Percentiles rank a stretch among this genome's conserved stretches.
Evolutionary conservation across 2,329 filamentous ascomycete genomes (phyloP).

Genomic region (Claviceps sp.): DNA sequence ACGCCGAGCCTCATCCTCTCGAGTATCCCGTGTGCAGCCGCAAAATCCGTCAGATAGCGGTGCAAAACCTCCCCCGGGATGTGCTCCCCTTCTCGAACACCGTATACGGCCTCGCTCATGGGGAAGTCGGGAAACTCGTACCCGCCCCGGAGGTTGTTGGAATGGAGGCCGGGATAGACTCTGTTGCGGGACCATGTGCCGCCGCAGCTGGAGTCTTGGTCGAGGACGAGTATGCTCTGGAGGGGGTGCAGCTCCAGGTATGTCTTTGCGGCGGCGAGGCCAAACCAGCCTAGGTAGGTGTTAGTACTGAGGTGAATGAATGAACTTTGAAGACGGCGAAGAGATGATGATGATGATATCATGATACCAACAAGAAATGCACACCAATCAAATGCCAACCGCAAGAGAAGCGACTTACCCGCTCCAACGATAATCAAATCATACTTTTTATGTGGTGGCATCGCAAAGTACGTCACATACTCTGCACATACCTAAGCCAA

Average conservation of each 20-base stretch:
- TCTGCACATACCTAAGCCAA: neutral
- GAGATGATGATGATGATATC: too few relatives aligned
- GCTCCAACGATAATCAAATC: constrained; percentile 1
- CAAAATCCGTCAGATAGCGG: constrained; percentile 24
- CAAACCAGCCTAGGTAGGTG: constrained; percentile 28
- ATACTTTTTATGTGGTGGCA: neutral
- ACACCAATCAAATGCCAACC: too few relatives aligned
- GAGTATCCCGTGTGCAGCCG: constrained; percentile 32
- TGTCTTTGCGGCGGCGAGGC: constrained; percentile 38
- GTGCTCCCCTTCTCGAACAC: constrained; percentile 19
- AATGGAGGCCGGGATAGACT: constrained; percentile 46
- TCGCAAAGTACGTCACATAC: neutral
- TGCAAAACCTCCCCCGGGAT: constrained; percentile 24
- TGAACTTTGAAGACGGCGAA: too few relatives aligned
- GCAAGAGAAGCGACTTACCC: neutral
- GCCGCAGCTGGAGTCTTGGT: constrained; percentile 35
- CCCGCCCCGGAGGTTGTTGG: constrained; percentile 50
- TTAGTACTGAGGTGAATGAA: too few relatives aligned
- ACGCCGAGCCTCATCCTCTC: constrained; percentile 35
- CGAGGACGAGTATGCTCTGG: constrained; percentile 34
- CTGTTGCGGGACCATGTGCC: constrained; percentile 48
- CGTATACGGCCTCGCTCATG: constrained; percentile 35
- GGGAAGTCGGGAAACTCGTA: constrained; percentile 53
- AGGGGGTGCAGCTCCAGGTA: constrained; percentile 35
- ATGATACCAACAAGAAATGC: neutral